Base-by-base conservation (phyloP, 192 early-diverging fungal genomes). In the Coemansia sp. region DNA sequence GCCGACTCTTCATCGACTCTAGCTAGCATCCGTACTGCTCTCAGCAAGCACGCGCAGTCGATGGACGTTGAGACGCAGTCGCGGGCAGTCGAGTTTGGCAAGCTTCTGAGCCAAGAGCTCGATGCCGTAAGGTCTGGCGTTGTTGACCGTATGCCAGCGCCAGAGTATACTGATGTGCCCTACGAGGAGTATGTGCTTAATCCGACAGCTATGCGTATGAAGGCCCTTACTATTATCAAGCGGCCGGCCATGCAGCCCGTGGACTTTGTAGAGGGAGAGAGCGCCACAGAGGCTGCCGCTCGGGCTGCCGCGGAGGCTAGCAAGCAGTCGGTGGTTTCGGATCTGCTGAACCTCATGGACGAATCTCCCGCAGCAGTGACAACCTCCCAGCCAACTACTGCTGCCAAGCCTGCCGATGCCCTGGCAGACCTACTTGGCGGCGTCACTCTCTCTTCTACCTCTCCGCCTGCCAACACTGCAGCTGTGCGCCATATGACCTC, bases 111-210 rank as follows among this genome's bases (percentile, higher is more conserved):
- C 50, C 65, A 85, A 14, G 90, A 90, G 49, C 85, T 92, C 77
- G 82, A 92, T 60, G 50, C 53, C 63, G 91, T 94, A 49, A 89
- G 90, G 30, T 86, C 88, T 7, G 91, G 89, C 35, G 87, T 95
- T n/a, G 73, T 98, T 39, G 98, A 99, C 65, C 87, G 94, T 47
- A 96, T 99, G 91, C 97, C 98, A 1, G 89, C 93, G 17, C 90
- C 91, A 39, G 90, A 94, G 75, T 83, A 82, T 69, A 63, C 62
- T 62, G 84, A 80, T 42, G 70, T 76, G 26, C 71, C 73, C 1
- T 78, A 82, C 62, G 84, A 82, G 59, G 75, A 76, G 61, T 76
- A 78, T 46, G 75, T 77, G 42, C 78, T 81, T 16, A 81, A 85
- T 30, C 84, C 84, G 32, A 74, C 80, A 1, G 79, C 80, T n/a